Conservation (phyloP, 75 land plant genomes). For the Pinus albicaulis region DNA sequence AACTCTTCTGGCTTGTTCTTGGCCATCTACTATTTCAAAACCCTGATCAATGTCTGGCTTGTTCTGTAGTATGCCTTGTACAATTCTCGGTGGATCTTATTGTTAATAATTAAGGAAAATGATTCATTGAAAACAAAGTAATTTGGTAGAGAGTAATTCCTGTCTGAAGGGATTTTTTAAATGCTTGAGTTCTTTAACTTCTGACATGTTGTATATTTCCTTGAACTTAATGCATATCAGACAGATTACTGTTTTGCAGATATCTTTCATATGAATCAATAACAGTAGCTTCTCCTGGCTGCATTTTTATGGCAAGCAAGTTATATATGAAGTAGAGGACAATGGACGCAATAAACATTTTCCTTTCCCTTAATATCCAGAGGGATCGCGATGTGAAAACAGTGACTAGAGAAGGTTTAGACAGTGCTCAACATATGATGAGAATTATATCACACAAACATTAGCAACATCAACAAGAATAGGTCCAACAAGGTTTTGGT, state of each 20-base stretch:
- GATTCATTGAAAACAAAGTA: neutral
- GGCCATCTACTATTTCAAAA: neutral
- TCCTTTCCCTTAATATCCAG: neutral
- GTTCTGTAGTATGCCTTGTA: neutral
- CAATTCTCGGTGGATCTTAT: neutral
- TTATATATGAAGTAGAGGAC: constrained; percentile 3
- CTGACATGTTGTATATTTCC: no score
- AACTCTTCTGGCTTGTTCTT: neutral
- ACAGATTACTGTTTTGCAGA: neutral
- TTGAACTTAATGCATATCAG: neutral
- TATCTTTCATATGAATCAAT: neutral
- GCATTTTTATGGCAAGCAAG: neutral
- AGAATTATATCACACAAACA: constrained; percentile 50
- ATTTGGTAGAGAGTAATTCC: neutral
- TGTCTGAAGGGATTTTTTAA: neutral
- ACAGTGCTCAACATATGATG: constrained; percentile 61
- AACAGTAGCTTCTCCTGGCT: neutral
- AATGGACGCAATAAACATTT: neutral
- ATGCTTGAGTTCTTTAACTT: neutral
- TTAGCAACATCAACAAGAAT: constrained; percentile 26
- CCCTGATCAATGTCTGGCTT: neutral
- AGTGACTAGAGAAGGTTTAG: constrained; percentile 60
- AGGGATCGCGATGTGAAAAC: constrained; percentile 40
- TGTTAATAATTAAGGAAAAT: neutral
- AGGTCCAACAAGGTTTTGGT: constrained; percentile 27